These are phyloP conservation scores for Luzula sylvatica DNA, from an alignment of 176 grass and related monocot genomes.

Conservation along the genomic window DNA sequence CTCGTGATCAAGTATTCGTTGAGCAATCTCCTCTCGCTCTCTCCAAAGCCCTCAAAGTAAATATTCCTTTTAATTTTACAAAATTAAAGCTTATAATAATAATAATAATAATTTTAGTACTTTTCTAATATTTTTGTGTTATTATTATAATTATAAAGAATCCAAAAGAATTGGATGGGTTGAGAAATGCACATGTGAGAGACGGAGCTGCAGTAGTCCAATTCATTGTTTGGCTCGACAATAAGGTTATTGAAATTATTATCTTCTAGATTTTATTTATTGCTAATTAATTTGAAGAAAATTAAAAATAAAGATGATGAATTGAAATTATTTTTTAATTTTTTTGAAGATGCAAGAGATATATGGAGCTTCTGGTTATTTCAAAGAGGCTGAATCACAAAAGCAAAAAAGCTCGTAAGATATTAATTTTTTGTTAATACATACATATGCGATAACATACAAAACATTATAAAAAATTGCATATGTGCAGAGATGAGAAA, in stretches of 20 bases:
- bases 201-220: constrained; percentile 92
- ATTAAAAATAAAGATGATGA: not conserved
- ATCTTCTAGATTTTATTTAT: not conserved
- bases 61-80: not conserved
- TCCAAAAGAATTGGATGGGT: constrained; percentile 63
- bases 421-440: constrained; percentile 9
- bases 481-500: constrained; percentile 40
- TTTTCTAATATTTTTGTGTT: constrained; percentile 14
- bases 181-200: constrained; percentile 88
- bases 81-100: too few species aligned
- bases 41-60: constrained; percentile 91
- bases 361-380: constrained; percentile 95
- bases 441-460: not conserved
- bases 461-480: not conserved
- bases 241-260: constrained; percentile 48
- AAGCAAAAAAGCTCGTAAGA: constrained; percentile 65
- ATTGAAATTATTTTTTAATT: constrained; percentile 11
- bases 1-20: constrained; percentile 41
- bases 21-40: constrained; percentile 91
- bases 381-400: constrained; percentile 48
- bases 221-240: constrained; percentile 89
- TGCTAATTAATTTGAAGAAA: not conserved
- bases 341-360: constrained; percentile 69
- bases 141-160: constrained; percentile 47
- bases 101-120: not conserved